Percentiles rank a stretch among this genome's conserved stretches.
phyloP scores from a whole-genome alignment of 148 eudicot species.

The Rheum nobile region DNA sequence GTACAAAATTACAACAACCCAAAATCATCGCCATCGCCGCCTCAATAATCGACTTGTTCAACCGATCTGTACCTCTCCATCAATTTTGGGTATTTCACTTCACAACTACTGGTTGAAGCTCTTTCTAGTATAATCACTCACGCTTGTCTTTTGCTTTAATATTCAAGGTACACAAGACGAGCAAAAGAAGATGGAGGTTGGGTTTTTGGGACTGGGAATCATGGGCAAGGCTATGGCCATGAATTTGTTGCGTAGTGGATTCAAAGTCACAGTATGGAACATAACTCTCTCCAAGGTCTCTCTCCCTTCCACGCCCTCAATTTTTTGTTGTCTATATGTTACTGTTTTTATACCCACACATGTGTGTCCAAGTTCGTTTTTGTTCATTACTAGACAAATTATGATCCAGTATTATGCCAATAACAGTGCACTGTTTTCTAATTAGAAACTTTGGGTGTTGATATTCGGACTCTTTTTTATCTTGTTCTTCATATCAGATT shows the following conservation, averaged over 20 bases:
- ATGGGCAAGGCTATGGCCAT: too few relatives aligned
- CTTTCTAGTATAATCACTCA: neutral
- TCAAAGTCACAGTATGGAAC: too few relatives aligned
- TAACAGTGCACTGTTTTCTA: too few relatives aligned
- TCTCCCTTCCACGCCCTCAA: too few relatives aligned
- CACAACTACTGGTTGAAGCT: neutral
- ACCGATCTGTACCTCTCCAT: neutral
- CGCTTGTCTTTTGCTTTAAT: neutral
- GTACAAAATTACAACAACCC: neutral
- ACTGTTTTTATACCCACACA: neutral
- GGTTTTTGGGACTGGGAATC: too few relatives aligned
- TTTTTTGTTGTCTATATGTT: neutral
- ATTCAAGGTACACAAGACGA: neutral
- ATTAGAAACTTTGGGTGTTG: too few relatives aligned
- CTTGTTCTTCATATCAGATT: neutral
- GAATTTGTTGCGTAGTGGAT: too few relatives aligned
- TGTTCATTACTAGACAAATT: too few relatives aligned
- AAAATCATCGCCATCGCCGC: neutral
- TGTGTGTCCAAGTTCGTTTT: neutral
- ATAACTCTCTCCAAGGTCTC: too few relatives aligned
- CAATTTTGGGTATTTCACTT: slow-evolving; percentile 3
- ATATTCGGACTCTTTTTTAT: too few relatives aligned
- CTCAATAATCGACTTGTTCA: too few relatives aligned
- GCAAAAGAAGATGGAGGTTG: slow-evolving; percentile 52
- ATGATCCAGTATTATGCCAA: too few relatives aligned